phyloP scores from a whole-genome alignment of 2,329 filamentous ascomycete species.

The Trichoderma guizhouense region DNA sequence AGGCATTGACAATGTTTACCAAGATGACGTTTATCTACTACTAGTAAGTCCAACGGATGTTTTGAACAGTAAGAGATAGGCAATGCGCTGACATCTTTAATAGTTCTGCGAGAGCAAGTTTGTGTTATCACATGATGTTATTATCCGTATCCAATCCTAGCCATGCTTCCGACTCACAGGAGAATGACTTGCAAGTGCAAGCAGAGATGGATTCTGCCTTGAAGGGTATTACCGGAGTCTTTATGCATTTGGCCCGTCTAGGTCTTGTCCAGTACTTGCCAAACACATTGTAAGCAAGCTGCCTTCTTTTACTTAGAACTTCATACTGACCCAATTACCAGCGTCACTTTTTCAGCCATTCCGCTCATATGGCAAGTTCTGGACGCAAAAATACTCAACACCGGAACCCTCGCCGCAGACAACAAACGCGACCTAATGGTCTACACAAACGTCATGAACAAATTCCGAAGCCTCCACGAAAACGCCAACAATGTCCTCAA shows the following conservation, averaged over 20 bases:
- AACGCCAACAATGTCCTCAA: slow-evolving; percentile 8
- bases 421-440: slow-evolving; percentile 10
- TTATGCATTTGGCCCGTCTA: slow-evolving; percentile 5
- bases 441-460: slow-evolving; percentile 16
- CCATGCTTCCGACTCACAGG: neutral
- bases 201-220: slow-evolving; percentile 9
- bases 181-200: neutral
- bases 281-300: slow-evolving; percentile 8
- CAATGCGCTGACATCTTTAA: neutral
- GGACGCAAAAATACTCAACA: slow-evolving; percentile 8
- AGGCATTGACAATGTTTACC: slow-evolving; percentile 2
- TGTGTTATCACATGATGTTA: slow-evolving; percentile 14
- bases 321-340: neutral
- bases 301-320: too few species aligned
- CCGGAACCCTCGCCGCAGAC: neutral
- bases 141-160: neutral
- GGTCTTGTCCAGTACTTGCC: slow-evolving; percentile 9
- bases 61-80: neutral
- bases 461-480: slow-evolving; percentile 7
- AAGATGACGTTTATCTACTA: slow-evolving; percentile 16
- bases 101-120: slow-evolving; percentile 5
- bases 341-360: slow-evolving; percentile 1
- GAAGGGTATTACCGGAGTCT: neutral
- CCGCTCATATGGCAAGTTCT: slow-evolving; percentile 14
- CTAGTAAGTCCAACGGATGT: neutral